Conservation (phyloP, 139 green algal genomes). For the Dunaliella sp. region DNA sequence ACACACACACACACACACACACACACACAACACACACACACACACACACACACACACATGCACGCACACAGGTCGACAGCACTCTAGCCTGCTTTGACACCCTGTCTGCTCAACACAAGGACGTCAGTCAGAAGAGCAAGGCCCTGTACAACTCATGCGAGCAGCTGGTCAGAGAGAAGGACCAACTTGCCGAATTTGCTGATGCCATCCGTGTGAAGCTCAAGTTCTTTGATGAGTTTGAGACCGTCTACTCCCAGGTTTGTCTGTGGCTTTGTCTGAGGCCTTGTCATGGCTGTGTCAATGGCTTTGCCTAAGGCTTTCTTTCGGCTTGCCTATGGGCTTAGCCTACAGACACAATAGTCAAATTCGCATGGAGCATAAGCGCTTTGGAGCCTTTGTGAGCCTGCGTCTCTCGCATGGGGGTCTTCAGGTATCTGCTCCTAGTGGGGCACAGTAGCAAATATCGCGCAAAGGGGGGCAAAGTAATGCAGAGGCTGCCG, state of each 20-base stretch:
- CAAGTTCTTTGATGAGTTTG: slow-evolving; percentile 93
- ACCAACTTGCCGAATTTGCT: slow-evolving; percentile 65
- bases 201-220: slow-evolving; percentile 66
- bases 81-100: slow-evolving; percentile 62
- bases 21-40: background rate
- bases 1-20: background rate
- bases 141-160: slow-evolving; percentile 66
- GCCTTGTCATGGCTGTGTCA: too few relatives aligned
- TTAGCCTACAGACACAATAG: too few relatives aligned
- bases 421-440: too few relatives aligned
- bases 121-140: slow-evolving; percentile 55
- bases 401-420: too few relatives aligned
- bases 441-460: too few relatives aligned
- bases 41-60: background rate
- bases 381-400: too few relatives aligned
- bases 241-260: slow-evolving; percentile 76
- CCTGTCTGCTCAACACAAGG: slow-evolving; percentile 61
- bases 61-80: slow-evolving; percentile 52
- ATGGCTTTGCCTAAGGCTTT: too few relatives aligned
- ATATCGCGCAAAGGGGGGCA: too few relatives aligned
- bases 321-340: too few relatives aligned
- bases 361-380: too few relatives aligned
- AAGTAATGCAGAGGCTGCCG: too few relatives aligned
- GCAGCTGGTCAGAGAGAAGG: slow-evolving; percentile 67
- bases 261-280: too few relatives aligned